Conservation (phyloP, 129 eudicot species). For the Tagetes erecta region DNA sequence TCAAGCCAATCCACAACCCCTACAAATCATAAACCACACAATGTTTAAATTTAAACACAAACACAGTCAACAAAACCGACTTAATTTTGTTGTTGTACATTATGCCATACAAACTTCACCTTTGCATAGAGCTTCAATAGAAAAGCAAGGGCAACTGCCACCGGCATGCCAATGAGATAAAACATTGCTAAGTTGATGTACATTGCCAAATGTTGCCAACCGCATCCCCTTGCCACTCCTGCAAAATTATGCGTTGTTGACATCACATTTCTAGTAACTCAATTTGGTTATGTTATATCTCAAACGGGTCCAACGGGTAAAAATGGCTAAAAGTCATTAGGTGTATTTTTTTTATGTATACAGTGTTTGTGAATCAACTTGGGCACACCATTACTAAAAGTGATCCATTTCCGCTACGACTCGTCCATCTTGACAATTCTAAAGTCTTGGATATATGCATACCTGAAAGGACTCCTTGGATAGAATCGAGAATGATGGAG, state of each 20-base stretch:
- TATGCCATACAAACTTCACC: constrained; percentile 37
- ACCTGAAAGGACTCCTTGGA: constrained; percentile 91
- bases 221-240: constrained; percentile 92
- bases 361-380: neutral
- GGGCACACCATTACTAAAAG: neutral
- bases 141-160: constrained; percentile 61
- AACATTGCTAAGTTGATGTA: constrained; percentile 54
- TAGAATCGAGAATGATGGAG: constrained; percentile 55
- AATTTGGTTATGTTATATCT: neutral
- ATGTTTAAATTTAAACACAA: neutral
- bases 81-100: neutral
- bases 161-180: constrained; percentile 60
- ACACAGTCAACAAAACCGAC: neutral
- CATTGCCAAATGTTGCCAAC: constrained; percentile 73
- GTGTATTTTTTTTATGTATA: neutral
- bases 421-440: neutral
- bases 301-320: too few relatives aligned
- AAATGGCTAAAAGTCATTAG: neutral
- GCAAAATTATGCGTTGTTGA: neutral
- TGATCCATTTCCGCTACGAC: neutral
- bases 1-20: constrained; percentile 83
- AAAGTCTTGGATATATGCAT: neutral
- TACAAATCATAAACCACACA: constrained; percentile 3
- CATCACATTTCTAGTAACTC: neutral
- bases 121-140: constrained; percentile 55